Conservation (phyloP, 1,284 basidiomycete genomes). For the Afroboletus lepidellus region DNA sequence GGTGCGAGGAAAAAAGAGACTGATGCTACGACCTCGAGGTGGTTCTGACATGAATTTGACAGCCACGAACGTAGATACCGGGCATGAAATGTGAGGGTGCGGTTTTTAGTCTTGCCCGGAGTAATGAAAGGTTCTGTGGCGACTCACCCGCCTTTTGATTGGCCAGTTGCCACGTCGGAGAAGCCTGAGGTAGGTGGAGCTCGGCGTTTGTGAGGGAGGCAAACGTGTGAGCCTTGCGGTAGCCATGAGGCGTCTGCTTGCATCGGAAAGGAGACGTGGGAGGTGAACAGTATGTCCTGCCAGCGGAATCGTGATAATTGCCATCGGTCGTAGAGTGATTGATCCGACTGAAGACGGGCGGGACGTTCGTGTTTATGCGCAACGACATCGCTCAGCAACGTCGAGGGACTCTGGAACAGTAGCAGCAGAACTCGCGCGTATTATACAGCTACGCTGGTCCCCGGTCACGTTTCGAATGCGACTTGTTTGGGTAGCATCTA, state of each 20-base stretch:
- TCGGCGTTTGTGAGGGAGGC: constrained; percentile 33
- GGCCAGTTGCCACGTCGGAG: constrained; percentile 22
- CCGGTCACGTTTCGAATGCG: constrained; percentile 30
- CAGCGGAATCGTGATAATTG: constrained; percentile 11
- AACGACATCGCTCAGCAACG: constrained; percentile 27
- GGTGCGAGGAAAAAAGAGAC: constrained; percentile 33
- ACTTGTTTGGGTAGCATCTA: constrained; percentile 14
- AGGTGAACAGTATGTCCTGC: constrained; percentile 15
- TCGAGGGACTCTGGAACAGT: constrained; percentile 8
- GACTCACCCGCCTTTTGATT: constrained; percentile 31
- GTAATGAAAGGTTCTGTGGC: constrained; percentile 17
- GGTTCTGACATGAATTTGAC: constrained; percentile 28
- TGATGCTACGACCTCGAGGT: constrained; percentile 36
- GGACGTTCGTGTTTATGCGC: constrained; percentile 31
- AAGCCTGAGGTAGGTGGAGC: constrained; percentile 30
- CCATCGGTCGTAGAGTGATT: constrained; percentile 20
- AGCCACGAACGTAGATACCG: constrained; percentile 17
- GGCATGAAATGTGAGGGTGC: constrained; percentile 19
- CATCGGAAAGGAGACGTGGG: constrained; percentile 19
- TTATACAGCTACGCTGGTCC: constrained; percentile 19
- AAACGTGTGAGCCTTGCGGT: constrained; percentile 36
- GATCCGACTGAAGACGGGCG: constrained; percentile 19
- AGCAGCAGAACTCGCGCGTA: constrained; percentile 11
- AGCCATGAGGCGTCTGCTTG: constrained; percentile 31
- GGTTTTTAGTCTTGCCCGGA: constrained; percentile 18